Percentiles rank a stretch among this genome's conserved stretches.
Conservation (phyloP, 2,329 filamentous ascomycete genomes). For the Cladobotryum protrusum region DNA sequence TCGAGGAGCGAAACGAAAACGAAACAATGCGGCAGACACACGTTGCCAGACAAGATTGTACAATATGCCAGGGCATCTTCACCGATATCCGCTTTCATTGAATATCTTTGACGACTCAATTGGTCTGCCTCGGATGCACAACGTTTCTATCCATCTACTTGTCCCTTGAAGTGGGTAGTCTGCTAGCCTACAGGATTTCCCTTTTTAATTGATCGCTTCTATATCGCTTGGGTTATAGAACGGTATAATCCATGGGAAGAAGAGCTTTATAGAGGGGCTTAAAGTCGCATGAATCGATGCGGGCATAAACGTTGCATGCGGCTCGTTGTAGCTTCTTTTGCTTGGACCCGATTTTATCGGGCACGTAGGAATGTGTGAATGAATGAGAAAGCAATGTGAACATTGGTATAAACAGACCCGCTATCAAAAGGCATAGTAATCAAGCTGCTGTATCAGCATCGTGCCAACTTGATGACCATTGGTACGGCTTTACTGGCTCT, state of each 20-base stretch:
- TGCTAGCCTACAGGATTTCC: no score
- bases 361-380: not conserved
- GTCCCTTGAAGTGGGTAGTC: not conserved
- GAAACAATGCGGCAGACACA: not conserved
- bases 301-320: no score
- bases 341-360: no score
- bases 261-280: no score
- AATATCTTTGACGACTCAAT: not conserved
- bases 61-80: slow-evolving; percentile 1
- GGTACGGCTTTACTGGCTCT: slow-evolving; percentile 18
- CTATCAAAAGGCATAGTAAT: slow-evolving; percentile 7
- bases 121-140: slow-evolving; percentile 2
- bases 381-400: not conserved
- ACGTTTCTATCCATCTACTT: not conserved
- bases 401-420: not conserved
- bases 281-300: no score
- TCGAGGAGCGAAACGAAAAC: not conserved
- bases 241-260: no score
- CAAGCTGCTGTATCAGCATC: slow-evolving; percentile 25
- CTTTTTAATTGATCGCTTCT: no score
- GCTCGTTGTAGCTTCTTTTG: no score
- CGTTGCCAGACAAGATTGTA: slow-evolving; percentile 2
- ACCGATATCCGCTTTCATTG: slow-evolving; percentile 5
- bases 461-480: slow-evolving; percentile 31
- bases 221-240: no score